phyloP scores from a whole-genome alignment of 2,329 filamentous ascomycete species.

The Colletotrichum sp. region DNA sequence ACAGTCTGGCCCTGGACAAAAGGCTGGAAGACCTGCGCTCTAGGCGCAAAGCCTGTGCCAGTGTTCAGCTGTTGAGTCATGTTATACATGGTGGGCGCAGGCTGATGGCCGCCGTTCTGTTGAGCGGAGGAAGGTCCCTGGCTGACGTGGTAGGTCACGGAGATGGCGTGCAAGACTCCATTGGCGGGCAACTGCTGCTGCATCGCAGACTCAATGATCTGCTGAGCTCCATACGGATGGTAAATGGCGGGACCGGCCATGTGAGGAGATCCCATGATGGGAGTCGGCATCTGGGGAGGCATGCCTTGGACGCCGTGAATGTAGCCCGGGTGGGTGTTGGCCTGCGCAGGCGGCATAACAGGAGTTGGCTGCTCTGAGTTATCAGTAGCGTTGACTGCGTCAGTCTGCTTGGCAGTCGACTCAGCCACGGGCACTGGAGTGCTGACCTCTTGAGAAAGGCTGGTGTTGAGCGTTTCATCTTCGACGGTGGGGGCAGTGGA shows the following conservation, averaged over 20 bases:
- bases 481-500: background rate
- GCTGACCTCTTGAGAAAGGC: background rate
- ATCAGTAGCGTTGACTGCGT: background rate
- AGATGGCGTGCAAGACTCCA: background rate
- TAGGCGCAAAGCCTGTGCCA: background rate
- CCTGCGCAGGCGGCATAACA: background rate
- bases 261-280: background rate
- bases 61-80: background rate
- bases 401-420: background rate
- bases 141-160: conserved; percentile 14
- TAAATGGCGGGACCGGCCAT: background rate
- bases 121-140: background rate
- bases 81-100: background rate
- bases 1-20: background rate
- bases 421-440: background rate
- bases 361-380: background rate
- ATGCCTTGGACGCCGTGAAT: background rate
- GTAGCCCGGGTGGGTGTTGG: background rate
- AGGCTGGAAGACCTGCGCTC: background rate
- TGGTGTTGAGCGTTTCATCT: background rate
- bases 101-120: background rate
- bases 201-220: background rate
- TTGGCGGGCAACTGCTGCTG: background rate
- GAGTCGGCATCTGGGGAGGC: background rate
- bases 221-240: background rate